Percentiles rank a stretch among this genome's conserved stretches.
Evolutionary conservation across 169 alveolate species (phyloP).

Genomic region (Neospora caninum): DNA sequence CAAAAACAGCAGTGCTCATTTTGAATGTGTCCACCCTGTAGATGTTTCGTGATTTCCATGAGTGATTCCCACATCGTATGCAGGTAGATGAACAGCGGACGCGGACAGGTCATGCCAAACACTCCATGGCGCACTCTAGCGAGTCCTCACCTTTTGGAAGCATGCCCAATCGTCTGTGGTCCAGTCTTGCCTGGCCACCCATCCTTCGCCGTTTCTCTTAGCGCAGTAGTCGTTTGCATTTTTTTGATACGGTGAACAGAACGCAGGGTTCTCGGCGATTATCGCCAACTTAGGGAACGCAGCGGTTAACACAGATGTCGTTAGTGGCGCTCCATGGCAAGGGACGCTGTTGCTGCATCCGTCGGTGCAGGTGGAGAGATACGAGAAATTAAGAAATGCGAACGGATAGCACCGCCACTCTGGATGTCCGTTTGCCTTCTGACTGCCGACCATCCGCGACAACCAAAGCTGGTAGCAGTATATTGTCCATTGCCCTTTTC

Average conservation of each 20-base stretch:
- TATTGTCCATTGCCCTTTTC: background rate
- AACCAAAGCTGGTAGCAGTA: slow-evolving; percentile 37
- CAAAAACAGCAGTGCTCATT: too few relatives aligned
- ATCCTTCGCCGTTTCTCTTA: background rate
- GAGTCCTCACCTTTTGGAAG: background rate
- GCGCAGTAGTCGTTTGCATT: slow-evolving; percentile 18
- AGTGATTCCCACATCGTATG: too few relatives aligned
- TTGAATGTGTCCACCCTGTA: too few relatives aligned
- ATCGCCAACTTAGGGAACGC: background rate
- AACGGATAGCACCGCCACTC: slow-evolving; percentile 8
- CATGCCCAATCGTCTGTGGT: background rate
- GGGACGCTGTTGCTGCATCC: slow-evolving; percentile 38
- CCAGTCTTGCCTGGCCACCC: background rate
- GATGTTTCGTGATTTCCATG: too few relatives aligned
- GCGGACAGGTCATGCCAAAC: too few relatives aligned
- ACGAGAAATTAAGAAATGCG: background rate
- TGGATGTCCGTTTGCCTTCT: background rate
- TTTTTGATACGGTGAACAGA: slow-evolving; percentile 5
- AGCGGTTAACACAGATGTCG: background rate
- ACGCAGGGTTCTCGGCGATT: background rate
- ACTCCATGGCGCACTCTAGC: background rate
- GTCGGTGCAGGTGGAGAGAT: background rate
- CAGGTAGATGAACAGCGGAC: too few relatives aligned
- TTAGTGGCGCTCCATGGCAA: background rate
- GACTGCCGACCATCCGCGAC: background rate